Conservation (phyloP, 768 basidiomycete species). For the Trametes sanguinea region DNA sequence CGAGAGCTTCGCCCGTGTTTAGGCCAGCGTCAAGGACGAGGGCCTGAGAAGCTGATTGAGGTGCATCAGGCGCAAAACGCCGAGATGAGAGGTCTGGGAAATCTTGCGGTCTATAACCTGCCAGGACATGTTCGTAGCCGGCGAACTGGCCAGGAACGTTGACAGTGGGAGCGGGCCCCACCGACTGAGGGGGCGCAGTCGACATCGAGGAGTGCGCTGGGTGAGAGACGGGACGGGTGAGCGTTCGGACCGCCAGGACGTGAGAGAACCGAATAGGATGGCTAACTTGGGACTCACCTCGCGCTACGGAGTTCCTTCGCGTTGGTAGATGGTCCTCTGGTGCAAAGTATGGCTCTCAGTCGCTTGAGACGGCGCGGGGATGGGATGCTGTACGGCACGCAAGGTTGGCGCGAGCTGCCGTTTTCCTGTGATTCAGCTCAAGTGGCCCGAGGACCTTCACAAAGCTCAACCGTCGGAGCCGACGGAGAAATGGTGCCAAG, state of each 20-base stretch:
- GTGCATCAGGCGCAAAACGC: slow-evolving; percentile 17
- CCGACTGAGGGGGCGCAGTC: neutral
- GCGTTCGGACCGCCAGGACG: slow-evolving; percentile 17
- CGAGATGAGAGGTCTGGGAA: slow-evolving; percentile 25
- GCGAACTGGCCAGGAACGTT: slow-evolving; percentile 2
- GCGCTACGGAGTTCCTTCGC: neutral
- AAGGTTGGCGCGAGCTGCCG: neutral
- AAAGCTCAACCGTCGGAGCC: slow-evolving; percentile 5
- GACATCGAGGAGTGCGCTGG: slow-evolving; percentile 10
- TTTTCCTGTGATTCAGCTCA: slow-evolving; percentile 3
- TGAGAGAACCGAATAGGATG: slow-evolving; percentile 8
- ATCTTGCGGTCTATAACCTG: slow-evolving; percentile 23
- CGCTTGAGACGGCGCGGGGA: neutral
- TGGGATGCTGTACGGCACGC: neutral
- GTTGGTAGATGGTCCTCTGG: neutral
- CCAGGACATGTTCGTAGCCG: slow-evolving; percentile 15
- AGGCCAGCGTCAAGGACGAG: neutral
- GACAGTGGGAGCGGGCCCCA: slow-evolving; percentile 7
- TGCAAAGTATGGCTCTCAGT: neutral
- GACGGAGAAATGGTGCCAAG: slow-evolving; percentile 1
- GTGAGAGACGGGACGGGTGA: slow-evolving; percentile 8
- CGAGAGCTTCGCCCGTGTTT: neutral
- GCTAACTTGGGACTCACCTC: slow-evolving; percentile 11
- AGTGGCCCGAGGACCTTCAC: slow-evolving; percentile 8
- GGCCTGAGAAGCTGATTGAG: slow-evolving; percentile 14